A percentile compares a stretch with the other conserved stretches of the same genome.
Conservation (phyloP, 257 asterid genomes). For the Rhazya stricta region DNA sequence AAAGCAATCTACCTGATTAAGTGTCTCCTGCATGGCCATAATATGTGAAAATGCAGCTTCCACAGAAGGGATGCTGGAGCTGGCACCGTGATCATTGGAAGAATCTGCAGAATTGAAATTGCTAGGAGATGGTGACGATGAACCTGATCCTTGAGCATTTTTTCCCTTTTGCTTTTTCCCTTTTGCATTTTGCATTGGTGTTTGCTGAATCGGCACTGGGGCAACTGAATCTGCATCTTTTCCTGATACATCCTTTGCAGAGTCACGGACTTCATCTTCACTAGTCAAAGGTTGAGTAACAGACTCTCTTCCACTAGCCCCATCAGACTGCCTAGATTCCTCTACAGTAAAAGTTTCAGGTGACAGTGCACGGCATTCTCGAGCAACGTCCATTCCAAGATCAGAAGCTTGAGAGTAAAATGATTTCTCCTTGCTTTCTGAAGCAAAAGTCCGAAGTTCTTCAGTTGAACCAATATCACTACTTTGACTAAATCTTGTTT, state of each 20-base stretch:
- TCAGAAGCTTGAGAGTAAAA: constrained; percentile 90
- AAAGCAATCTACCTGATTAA: constrained; percentile 64
- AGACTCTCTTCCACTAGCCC: constrained; percentile 41
- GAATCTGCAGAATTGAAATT: constrained; percentile 56
- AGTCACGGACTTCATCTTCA: constrained; percentile 42
- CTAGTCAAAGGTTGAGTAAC: constrained; percentile 37
- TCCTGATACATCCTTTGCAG: constrained; percentile 42
- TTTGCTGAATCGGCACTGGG: constrained; percentile 39
- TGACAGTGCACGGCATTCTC: constrained; percentile 56
- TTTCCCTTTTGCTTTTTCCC: constrained; percentile 78
- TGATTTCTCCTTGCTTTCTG: constrained; percentile 63
- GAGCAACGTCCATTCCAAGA: constrained; percentile 77
- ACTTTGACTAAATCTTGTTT: constrained; percentile 53
- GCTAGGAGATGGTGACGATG: constrained; percentile 46
- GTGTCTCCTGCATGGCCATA: constrained; percentile 64
- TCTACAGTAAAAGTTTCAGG: constrained; percentile 55
- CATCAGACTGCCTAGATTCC: constrained; percentile 60
- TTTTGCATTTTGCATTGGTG: constrained; percentile 44
- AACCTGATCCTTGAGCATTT: constrained; percentile 52
- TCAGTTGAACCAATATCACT: constrained; percentile 44
- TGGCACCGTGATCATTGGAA: constrained; percentile 47
- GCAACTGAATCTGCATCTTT: constrained; percentile 40
- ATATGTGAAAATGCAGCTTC: constrained; percentile 53
- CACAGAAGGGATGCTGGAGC: constrained; percentile 38
- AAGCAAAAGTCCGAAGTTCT: constrained; percentile 46